Base-by-base conservation (phyloP, 495 filamentous ascomycete genomes). In the Penicillium paxilli region DNA sequence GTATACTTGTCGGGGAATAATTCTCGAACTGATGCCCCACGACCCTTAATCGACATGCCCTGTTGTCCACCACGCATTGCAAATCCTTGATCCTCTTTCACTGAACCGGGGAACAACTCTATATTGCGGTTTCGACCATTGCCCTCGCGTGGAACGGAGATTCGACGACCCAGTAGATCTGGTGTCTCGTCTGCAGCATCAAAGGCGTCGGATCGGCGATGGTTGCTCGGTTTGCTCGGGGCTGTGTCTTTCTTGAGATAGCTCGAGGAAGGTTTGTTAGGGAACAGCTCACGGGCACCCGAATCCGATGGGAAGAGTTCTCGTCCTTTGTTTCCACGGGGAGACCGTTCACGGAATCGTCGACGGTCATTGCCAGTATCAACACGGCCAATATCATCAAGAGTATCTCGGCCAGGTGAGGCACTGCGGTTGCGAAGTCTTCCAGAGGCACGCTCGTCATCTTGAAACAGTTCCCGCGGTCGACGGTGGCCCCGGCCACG, bases 1-100 rank as follows among this genome's bases (percentile, higher is more conserved):
- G 75, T 79, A 50, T 83, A 83, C 54, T 84, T 87, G 4, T 78
- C 78, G 9, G 88, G 87, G 52, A 92, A 92, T 12, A 92, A 67
- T 64, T 92, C 89, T 48, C 81, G 85, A 3, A 79, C 84, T 1
- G 81, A 83, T 10, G 80, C 69, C 9, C 71, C 71, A 17, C 63
- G 67, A 38, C 75, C 75, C 51, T 79, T 80, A 51, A 77, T 76
- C 1, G 76, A 75, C 7, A 75, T 57, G 7, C 77, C 75, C 20
- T 73, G 58, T 25, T 71, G 67, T 16, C 76, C 74, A 3, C 88
- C 89, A 38, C 87, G 87, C 58, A 93, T 89, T 5, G 80, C 76
- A 58, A 86, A 79, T 1, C 81, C 87, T 52, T 81, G 75, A 44
- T 83, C 75, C 33, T 75, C 76, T 17, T 58, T 70, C 5, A 35